Percentiles rank a stretch among this genome's conserved stretches.
phyloP scores from a whole-genome alignment of 345 rosid species.

The Stellera chamaejasme region DNA sequence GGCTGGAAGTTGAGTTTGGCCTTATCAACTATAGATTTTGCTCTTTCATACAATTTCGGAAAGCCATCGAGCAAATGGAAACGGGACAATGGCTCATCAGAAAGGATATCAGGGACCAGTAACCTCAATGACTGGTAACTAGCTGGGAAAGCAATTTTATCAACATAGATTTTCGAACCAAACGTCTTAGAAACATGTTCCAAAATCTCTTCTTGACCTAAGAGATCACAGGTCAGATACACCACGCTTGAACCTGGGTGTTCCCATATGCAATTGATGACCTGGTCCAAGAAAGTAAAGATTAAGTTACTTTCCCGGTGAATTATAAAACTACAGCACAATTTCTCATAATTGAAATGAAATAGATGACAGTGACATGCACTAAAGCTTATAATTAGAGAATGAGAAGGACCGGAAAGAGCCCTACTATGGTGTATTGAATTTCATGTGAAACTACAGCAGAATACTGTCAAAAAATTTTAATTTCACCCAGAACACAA shows the following conservation, averaged over 20 bases:
- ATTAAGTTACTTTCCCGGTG: background rate
- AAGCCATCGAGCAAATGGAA: constrained; percentile 64
- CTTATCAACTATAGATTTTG: constrained; percentile 51
- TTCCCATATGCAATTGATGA: constrained; percentile 78
- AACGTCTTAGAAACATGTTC: constrained; percentile 46
- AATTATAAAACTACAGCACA: background rate
- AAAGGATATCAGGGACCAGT: constrained; percentile 50
- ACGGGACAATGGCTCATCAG: constrained; percentile 61
- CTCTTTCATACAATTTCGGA: constrained; percentile 66
- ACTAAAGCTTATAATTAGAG: too few species aligned
- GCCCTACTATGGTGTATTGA: too few species aligned
- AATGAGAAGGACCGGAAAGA: too few species aligned
- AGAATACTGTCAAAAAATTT: background rate
- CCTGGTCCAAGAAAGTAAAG: constrained; percentile 33
- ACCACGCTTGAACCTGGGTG: constrained; percentile 58
- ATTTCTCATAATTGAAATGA: too few species aligned
- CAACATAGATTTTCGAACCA: constrained; percentile 75
- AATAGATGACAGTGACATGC: too few species aligned
- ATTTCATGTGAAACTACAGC: background rate
- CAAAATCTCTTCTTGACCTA: constrained; percentile 84
- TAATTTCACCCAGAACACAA: background rate
- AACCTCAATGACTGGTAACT: constrained; percentile 37
- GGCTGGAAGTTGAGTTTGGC: constrained; percentile 47
- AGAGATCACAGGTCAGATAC: constrained; percentile 65
- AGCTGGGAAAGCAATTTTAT: constrained; percentile 41